phyloP scores from a whole-genome alignment of 306 rosid species.

The Glycine latifolia region DNA sequence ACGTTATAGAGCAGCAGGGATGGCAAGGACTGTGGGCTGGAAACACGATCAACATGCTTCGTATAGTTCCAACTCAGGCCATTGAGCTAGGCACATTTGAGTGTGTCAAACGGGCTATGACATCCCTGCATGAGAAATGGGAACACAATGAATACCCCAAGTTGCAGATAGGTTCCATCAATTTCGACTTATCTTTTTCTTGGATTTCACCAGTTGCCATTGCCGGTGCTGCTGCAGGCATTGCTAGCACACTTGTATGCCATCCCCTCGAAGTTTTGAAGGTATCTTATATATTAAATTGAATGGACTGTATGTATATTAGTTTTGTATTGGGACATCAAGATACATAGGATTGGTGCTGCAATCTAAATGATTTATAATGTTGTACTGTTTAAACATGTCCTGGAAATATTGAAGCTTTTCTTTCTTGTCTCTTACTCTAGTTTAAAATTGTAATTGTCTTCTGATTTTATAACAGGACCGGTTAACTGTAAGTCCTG shows the following conservation, averaged over 20 bases:
- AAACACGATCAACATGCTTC: constrained; percentile 89
- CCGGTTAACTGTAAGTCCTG: constrained; percentile 90
- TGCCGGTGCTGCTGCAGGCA: constrained; percentile 97
- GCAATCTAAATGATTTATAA: too few species aligned
- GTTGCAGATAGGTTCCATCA: constrained; percentile 71
- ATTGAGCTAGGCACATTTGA: constrained; percentile 92
- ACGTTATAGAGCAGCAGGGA: constrained; percentile 93
- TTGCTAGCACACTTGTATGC: constrained; percentile 80
- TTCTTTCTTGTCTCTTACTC: neutral
- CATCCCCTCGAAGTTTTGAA: constrained; percentile 98
- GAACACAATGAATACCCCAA: constrained; percentile 59
- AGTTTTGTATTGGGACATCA: too few species aligned
- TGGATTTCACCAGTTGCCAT: constrained; percentile 97
- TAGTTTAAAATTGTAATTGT: neutral
- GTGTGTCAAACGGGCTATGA: constrained; percentile 76
- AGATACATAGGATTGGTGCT: too few species aligned
- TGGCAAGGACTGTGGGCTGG: constrained; percentile 99
- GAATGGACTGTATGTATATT: too few species aligned
- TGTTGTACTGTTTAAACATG: too few species aligned
- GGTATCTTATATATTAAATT: constrained; percentile 53
- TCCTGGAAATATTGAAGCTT: neutral
- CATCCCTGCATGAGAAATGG: constrained; percentile 76
- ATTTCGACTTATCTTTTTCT: constrained; percentile 67
- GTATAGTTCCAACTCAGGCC: constrained; percentile 94
- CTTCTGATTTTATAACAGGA: constrained; percentile 58